Percentiles rank a stretch among this genome's conserved stretches.
These are phyloP conservation scores for Schizosaccharomyces versatilis DNA, from an alignment of 1,139 yeast genomes.

Conservation along the genomic window DNA sequence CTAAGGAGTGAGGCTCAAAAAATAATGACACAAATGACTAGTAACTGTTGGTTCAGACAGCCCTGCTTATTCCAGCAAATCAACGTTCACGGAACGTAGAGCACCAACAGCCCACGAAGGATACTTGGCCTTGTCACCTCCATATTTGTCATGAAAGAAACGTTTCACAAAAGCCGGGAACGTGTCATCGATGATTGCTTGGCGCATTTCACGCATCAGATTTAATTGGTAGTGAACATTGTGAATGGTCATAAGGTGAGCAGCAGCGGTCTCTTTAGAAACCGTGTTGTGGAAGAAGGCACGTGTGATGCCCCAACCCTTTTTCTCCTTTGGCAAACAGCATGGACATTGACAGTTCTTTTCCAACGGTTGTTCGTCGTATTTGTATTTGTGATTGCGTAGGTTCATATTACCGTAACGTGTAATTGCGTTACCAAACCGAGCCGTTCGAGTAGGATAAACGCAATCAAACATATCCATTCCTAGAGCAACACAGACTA, in stretches of 20 bases:
- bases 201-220: slow-evolving; percentile 23
- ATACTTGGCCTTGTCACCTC: slow-evolving; percentile 18
- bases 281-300: slow-evolving; percentile 22
- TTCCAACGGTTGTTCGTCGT: slow-evolving; percentile 22
- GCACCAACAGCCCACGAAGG: slow-evolving; percentile 26
- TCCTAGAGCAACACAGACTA: slow-evolving; percentile 26
- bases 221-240: slow-evolving; percentile 25
- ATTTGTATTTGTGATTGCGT: slow-evolving; percentile 18
- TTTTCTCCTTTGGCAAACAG: slow-evolving; percentile 16
- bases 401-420: slow-evolving; percentile 21
- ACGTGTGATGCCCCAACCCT: slow-evolving; percentile 22
- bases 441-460: slow-evolving; percentile 27
- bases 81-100: slow-evolving; percentile 19
- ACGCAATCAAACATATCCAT: slow-evolving; percentile 28
- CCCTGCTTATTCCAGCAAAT: slow-evolving; percentile 12
- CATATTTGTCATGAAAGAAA: slow-evolving; percentile 20
- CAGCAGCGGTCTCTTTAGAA: slow-evolving; percentile 21
- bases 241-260: slow-evolving; percentile 25
- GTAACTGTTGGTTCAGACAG: no score
- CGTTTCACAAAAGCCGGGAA: slow-evolving; percentile 21
- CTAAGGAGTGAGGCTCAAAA: not conserved
- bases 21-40: not conserved
- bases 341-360: slow-evolving; percentile 24
- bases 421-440: slow-evolving; percentile 27
- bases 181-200: slow-evolving; percentile 22